These are phyloP conservation scores for Halophytophthora batemanensis DNA, from an alignment of 352 stramenopile species.

Conservation along the genomic window DNA sequence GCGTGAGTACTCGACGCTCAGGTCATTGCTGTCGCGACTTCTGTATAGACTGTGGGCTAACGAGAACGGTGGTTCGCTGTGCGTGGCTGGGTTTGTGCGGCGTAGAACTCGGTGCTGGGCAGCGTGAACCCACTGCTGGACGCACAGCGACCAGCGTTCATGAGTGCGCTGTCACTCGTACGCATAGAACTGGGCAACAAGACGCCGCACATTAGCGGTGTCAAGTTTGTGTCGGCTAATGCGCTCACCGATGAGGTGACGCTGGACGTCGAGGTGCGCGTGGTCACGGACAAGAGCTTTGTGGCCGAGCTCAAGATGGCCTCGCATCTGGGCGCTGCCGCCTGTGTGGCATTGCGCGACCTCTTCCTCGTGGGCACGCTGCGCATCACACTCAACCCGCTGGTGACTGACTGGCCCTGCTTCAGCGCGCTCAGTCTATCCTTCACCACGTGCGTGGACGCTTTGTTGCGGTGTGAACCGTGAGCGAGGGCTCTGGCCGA, in stretches of 20 bases:
- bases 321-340: conserved; percentile 55
- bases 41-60: neutral
- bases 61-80: neutral
- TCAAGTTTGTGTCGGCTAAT: conserved; percentile 70
- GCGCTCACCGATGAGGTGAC: conserved; percentile 60
- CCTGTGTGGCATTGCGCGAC: conserved; percentile 55
- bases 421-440: conserved; percentile 67
- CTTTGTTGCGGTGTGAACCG: neutral
- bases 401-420: conserved; percentile 65
- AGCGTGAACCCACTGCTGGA: conserved; percentile 67
- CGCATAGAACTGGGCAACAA: conserved; percentile 55
- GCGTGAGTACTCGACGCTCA: conserved; percentile 23
- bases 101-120: conserved; percentile 59
- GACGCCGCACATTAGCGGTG: conserved; percentile 56
- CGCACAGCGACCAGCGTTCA: conserved; percentile 54
- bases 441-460: conserved; percentile 56
- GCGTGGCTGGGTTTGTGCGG: neutral
- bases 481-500: too few relatives aligned
- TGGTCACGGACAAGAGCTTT: conserved; percentile 61
- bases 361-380: conserved; percentile 68
- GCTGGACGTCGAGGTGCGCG: conserved; percentile 60
- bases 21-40: neutral
- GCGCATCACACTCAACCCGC: conserved; percentile 67
- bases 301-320: conserved; percentile 66
- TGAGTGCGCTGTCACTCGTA: conserved; percentile 59